These are phyloP conservation scores for Ophiocordyceps sinensis DNA, from an alignment of 2,329 filamentous ascomycete species.

Conservation along the genomic window DNA sequence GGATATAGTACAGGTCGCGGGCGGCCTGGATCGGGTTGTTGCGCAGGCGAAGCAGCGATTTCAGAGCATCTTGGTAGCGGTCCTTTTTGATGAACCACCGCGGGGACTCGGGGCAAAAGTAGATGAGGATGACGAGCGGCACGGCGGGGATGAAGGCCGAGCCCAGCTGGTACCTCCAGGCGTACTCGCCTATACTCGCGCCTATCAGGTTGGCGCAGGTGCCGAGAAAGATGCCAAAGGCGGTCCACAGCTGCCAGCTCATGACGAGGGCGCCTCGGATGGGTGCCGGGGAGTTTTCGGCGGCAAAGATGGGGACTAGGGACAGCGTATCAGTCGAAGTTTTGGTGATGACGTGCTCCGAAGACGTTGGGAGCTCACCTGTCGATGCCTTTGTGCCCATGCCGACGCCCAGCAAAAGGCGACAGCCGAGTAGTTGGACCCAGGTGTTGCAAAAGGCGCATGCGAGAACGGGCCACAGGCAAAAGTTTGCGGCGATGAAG, in stretches of 20 bases:
- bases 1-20: constrained; percentile 49
- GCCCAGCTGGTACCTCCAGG: constrained; percentile 50
- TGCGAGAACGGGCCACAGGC: constrained; percentile 55
- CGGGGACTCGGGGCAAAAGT: constrained; percentile 51
- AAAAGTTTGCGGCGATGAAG: constrained; percentile 61
- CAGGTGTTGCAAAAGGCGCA: constrained; percentile 57
- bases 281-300: constrained; percentile 54
- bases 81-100: constrained; percentile 55
- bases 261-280: constrained; percentile 68
- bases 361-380: constrained; percentile 14
- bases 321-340: background rate
- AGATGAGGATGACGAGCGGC: constrained; percentile 43
- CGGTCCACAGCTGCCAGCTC: constrained; percentile 63
- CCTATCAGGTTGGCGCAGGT: constrained; percentile 44
- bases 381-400: constrained; percentile 62
- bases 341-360: background rate
- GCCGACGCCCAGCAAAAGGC: constrained; percentile 61
- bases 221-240: constrained; percentile 47
- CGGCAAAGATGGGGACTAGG: constrained; percentile 60
- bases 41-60: constrained; percentile 35
- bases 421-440: constrained; percentile 54
- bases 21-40: constrained; percentile 42
- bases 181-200: constrained; percentile 16
- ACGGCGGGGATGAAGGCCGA: constrained; percentile 48
- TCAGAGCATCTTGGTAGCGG: constrained; percentile 44